Percentiles rank a stretch among this genome's conserved stretches.
phyloP scores from a whole-genome alignment of 257 asterid genomes.

The Solanum neorickii region DNA sequence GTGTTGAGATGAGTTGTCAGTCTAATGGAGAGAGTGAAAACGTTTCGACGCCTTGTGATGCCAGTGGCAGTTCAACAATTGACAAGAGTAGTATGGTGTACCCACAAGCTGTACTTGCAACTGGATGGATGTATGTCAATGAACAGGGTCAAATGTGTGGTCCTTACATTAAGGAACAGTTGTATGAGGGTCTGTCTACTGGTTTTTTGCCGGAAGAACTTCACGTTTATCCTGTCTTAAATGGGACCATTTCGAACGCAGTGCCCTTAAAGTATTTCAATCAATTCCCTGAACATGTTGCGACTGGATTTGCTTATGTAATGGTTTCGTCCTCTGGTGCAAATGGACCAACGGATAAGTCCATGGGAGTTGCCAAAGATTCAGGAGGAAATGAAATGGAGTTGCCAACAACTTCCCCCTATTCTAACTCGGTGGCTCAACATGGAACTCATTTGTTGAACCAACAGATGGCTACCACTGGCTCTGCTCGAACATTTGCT shows the following conservation, averaged over 20 bases:
- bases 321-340: slow-evolving; percentile 11
- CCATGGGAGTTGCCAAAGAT: background rate
- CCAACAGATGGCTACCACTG: slow-evolving; percentile 9
- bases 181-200: slow-evolving; percentile 66
- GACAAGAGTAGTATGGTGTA: slow-evolving; percentile 3
- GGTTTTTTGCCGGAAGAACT: slow-evolving; percentile 81
- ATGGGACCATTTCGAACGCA: slow-evolving; percentile 44
- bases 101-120: slow-evolving; percentile 19
- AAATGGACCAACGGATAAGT: slow-evolving; percentile 3
- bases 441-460: background rate
- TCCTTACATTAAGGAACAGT: slow-evolving; percentile 78
- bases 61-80: slow-evolving; percentile 4
- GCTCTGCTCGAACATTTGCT: background rate
- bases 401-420: background rate
- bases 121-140: slow-evolving; percentile 94
- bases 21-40: slow-evolving; percentile 12
- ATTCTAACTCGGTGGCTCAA: background rate
- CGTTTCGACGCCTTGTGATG: slow-evolving; percentile 2
- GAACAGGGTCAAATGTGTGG: slow-evolving; percentile 86
- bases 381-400: background rate
- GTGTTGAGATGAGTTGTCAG: slow-evolving; percentile 21
- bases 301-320: slow-evolving; percentile 64
- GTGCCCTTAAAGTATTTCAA: slow-evolving; percentile 68
- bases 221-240: slow-evolving; percentile 63
- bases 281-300: slow-evolving; percentile 73